Conservation (phyloP, 164 flowering plant species). For the Warburgia ugandensis region DNA sequence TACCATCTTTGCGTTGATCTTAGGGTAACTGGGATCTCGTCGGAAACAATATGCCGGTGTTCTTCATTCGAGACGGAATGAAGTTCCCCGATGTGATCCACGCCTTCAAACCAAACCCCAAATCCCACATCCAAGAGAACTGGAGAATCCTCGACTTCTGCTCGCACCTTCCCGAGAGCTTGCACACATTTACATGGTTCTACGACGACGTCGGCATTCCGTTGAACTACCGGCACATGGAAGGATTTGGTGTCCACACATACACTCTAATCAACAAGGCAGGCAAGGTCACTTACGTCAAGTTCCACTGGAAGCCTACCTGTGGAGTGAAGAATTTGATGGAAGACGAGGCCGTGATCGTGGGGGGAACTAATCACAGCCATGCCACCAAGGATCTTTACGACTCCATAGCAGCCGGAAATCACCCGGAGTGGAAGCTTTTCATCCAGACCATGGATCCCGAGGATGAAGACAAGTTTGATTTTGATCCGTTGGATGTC, state of each 20-base stretch:
- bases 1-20: neutral
- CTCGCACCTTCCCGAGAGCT: constrained; percentile 70
- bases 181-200: constrained; percentile 64
- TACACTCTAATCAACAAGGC: constrained; percentile 63
- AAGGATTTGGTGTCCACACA: constrained; percentile 78
- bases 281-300: constrained; percentile 68
- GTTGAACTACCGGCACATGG: constrained; percentile 82
- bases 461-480: constrained; percentile 65
- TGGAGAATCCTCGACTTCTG: constrained; percentile 60
- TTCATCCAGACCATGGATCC: constrained; percentile 77
- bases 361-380: constrained; percentile 82
- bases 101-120: constrained; percentile 63
- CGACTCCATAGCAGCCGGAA: constrained; percentile 75
- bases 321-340: constrained; percentile 66
- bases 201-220: constrained; percentile 82
- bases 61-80: constrained; percentile 65
- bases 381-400: constrained; percentile 86
- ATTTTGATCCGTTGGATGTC: constrained; percentile 79
- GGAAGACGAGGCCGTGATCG: constrained; percentile 65
- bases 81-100: constrained; percentile 69
- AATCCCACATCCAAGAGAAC: constrained; percentile 63
- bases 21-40: constrained; percentile 63
- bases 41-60: constrained; percentile 68
- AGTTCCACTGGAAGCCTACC: constrained; percentile 87
- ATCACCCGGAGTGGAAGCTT: constrained; percentile 86